Evolutionary conservation across 306 rosid genomes (phyloP).

Genomic region (Nissolia schottii): DNA sequence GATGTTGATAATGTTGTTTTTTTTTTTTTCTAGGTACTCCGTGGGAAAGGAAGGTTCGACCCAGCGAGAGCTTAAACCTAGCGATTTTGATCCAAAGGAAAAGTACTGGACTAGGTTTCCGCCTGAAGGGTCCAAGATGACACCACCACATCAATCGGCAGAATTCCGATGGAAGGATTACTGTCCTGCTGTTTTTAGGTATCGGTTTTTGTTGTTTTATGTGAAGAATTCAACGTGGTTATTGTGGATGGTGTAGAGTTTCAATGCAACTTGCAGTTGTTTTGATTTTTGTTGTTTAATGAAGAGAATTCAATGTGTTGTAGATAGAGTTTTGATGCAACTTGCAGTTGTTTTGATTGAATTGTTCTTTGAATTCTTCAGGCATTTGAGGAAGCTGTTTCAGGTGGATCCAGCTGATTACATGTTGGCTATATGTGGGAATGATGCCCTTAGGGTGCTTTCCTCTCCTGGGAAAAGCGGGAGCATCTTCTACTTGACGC

Average conservation of each 20-base stretch:
- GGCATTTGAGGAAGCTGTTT: constrained; percentile 64
- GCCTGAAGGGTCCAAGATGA: constrained; percentile 44
- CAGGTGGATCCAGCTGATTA: constrained; percentile 54
- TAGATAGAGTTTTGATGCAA: not conserved
- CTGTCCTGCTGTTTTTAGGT: constrained; percentile 49
- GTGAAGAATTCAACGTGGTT: not conserved
- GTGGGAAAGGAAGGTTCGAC: constrained; percentile 73
- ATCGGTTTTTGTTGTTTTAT: not conserved
- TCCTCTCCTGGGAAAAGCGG: constrained; percentile 98
- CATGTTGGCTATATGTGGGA: constrained; percentile 49
- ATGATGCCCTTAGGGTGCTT: constrained; percentile 46
- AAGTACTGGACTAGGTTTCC: constrained; percentile 53
- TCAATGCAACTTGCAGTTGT: not conserved
- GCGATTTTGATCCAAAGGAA: constrained; percentile 48
- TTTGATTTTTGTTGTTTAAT: not conserved
- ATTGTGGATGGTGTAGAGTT: not conserved
- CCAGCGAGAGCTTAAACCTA: constrained; percentile 33
- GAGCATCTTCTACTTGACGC: constrained; percentile 87
- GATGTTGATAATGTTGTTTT: not conserved
- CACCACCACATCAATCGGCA: constrained; percentile 42
- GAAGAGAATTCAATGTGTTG: not conserved
- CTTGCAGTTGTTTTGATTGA: not conserved
- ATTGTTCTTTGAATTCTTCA: constrained; percentile 34
- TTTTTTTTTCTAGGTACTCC: constrained; percentile 29
- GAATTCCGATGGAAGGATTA: constrained; percentile 56